Evolutionary conservation across 2,329 filamentous ascomycete species (phyloP).

Genomic region (Curvularia lunata): DNA sequence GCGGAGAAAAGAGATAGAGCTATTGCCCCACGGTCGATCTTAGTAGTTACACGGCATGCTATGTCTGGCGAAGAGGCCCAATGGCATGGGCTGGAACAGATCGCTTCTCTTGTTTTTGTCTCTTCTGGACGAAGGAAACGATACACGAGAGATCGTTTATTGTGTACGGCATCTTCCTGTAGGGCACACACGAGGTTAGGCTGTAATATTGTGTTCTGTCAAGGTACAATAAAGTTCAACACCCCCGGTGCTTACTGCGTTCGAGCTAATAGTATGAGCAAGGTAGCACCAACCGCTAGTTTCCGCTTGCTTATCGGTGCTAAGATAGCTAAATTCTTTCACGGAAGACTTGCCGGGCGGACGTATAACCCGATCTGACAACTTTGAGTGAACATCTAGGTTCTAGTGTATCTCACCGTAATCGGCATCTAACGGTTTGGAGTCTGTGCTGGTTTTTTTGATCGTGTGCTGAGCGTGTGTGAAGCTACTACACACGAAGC

Average conservation of each 20-base stretch:
- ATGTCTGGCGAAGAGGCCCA: conserved; percentile 23
- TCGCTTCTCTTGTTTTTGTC: not conserved
- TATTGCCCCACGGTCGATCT: conserved; percentile 13
- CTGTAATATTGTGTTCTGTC: not conserved
- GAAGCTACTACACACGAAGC: not conserved
- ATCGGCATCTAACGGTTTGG: not conserved
- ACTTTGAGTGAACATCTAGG: not conserved
- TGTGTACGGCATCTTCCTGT: not conserved
- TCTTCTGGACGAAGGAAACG: not conserved
- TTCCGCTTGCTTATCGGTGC: not conserved
- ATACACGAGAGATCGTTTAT: not conserved
- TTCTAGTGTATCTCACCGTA: not conserved
- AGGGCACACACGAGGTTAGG: not conserved
- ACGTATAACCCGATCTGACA: not conserved
- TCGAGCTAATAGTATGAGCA: not conserved
- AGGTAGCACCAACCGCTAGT: not conserved
- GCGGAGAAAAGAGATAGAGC: not conserved
- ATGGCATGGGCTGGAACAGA: conserved; percentile 20
- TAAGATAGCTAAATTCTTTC: not conserved
- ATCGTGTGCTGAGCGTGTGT: not conserved
- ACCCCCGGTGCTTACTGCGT: not conserved
- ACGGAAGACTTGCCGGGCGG: not conserved
- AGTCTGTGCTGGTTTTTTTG: not conserved
- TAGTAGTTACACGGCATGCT: conserved; percentile 27
- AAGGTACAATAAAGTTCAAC: not conserved